phyloP scores from a whole-genome alignment of 257 asterid genomes.

The Gentiana straminea region DNA sequence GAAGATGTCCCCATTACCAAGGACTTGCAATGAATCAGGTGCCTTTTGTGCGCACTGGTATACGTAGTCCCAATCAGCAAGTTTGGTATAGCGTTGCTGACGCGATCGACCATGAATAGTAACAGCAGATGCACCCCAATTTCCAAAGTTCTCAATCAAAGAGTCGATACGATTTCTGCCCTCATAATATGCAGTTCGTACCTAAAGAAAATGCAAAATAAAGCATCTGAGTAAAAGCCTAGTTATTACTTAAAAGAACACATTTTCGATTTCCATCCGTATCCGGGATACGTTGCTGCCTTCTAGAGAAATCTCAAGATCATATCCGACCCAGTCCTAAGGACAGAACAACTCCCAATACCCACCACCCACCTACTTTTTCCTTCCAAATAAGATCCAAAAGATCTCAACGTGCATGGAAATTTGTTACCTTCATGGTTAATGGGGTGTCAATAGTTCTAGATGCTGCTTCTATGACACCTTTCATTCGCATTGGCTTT shows the following conservation, averaged over 20 bases:
- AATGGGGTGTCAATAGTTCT: constrained; percentile 59
- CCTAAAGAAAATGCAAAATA: background rate
- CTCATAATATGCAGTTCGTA: too few relatives aligned
- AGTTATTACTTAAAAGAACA: background rate
- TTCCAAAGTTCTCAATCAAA: constrained; percentile 60
- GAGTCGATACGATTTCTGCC: constrained; percentile 54
- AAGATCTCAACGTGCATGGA: background rate
- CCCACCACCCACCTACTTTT: too few relatives aligned
- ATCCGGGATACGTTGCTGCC: too few relatives aligned
- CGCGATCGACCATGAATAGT: constrained; percentile 96
- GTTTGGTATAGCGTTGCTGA: constrained; percentile 90
- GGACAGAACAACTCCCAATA: too few relatives aligned
- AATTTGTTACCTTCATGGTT: constrained; percentile 59
- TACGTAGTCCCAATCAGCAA: constrained; percentile 86
- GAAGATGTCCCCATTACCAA: constrained; percentile 90
- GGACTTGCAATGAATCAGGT: constrained; percentile 60
- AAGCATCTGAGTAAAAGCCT: constrained; percentile 1
- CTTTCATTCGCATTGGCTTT: constrained; percentile 81
- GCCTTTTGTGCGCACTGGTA: constrained; percentile 57
- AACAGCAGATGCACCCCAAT: constrained; percentile 86
- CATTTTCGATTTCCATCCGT: too few relatives aligned
- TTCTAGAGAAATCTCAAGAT: too few relatives aligned
- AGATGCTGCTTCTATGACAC: constrained; percentile 71
- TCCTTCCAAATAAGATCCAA: too few relatives aligned
- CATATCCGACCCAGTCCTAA: too few relatives aligned